These are phyloP conservation scores for Pichia terricola DNA, from an alignment of 1,139 yeast genomes.

Conservation along the genomic window DNA sequence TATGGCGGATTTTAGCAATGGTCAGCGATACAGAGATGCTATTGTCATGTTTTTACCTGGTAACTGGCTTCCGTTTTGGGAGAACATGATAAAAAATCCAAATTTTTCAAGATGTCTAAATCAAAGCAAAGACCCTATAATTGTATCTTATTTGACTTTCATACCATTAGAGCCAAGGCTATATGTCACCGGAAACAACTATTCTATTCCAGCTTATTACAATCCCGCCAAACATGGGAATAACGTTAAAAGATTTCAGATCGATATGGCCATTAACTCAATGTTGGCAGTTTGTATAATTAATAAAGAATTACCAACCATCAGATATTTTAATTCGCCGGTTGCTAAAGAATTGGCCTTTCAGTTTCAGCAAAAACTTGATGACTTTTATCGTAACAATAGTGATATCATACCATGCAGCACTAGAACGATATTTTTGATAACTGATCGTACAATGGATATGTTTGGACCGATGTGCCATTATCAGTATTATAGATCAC, in stretches of 20 bases:
- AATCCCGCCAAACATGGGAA: constrained; percentile 60
- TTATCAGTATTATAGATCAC: constrained; percentile 89
- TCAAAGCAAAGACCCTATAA: constrained; percentile 13
- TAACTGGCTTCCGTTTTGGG: constrained; percentile 24
- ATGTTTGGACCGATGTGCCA: constrained; percentile 77
- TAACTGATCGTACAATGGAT: constrained; percentile 79
- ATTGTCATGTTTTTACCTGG: constrained; percentile 52
- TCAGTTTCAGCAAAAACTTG: constrained; percentile 61
- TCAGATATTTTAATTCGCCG: constrained; percentile 65
- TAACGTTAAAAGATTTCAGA: constrained; percentile 49
- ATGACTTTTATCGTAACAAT: constrained; percentile 62
- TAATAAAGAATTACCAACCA: constrained; percentile 82
- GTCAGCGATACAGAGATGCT: constrained; percentile 48
- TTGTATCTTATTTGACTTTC: constrained; percentile 20
- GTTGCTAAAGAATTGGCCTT: constrained; percentile 68
- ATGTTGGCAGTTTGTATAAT: constrained; percentile 65
- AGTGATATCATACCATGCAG: constrained; percentile 53
- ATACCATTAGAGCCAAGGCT: constrained; percentile 22
- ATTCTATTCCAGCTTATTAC: constrained; percentile 67
- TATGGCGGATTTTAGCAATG: constrained; percentile 46
- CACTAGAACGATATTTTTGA: constrained; percentile 59
- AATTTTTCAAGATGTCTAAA: constrained; percentile 12
- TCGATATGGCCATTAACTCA: constrained; percentile 49
- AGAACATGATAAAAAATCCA: constrained; percentile 13
- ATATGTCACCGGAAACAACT: constrained; percentile 25